Base-by-base conservation (phyloP, 164 flowering plant species). In the Kingdonia uniflora region DNA sequence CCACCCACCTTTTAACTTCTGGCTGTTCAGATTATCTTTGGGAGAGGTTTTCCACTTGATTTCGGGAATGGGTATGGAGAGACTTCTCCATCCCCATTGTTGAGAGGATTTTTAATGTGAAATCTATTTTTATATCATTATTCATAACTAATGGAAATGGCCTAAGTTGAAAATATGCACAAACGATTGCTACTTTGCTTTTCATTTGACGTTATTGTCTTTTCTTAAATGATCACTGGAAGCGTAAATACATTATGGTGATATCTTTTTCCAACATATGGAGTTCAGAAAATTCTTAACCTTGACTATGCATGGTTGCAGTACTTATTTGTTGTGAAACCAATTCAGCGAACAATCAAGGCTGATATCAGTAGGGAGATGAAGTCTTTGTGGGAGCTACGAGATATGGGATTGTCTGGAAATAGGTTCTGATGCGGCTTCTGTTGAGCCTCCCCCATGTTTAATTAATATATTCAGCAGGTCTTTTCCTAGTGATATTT, bases 321-420 rank as follows among this genome's bases (percentile, higher is more conserved):
- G 95, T 82, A 76, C 54, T 74, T 79, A 72, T 71, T 84, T 46
- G 59, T 85, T 16, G 63, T 85, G 19, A 80, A 74, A 57, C 68
- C 58, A 26, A 74, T 82, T 42, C 80, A 71, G 61, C 59, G 70
- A 37, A 71, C 70, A 24, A 84, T 88, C 59, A 84, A 67, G 67
- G 49, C 52, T 13, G 96, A 88, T 61, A 65, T 76, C 54, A 64
- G 70, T 8, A 62, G 33, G 48, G 89, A 84, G 57, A 48, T 29
- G 21, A 72, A 43, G 61, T 75, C 83, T 41, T 46, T 68, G 47
- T 84, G 88, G 92, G 89, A 79, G 71, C 58, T 66, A 49, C 70
- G 77, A 16, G 82, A 80, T 53, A 39, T 69, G 67, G 73, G 76
- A 39, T 16, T 63, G 57, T 71, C 74, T n/a, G 61, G 68, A 16